Base-by-base conservation (phyloP, 768 basidiomycete species). In the Cystobasidium tubakii region DNA sequence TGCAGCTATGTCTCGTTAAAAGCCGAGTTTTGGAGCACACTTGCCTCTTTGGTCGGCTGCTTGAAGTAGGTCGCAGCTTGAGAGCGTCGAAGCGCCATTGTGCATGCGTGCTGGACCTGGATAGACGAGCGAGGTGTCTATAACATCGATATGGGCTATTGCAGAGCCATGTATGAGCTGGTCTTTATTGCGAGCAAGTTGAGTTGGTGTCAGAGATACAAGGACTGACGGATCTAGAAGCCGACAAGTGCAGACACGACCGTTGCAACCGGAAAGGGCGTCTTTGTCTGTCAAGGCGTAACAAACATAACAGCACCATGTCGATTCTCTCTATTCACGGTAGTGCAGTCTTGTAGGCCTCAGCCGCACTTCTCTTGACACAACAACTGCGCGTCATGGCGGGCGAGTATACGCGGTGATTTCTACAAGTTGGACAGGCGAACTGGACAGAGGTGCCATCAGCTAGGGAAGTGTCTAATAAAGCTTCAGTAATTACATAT, bases 41-140 rank as follows among this genome's bases (percentile, higher is more conserved):
- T 43, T 27, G 69, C 67, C 74, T 55, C 71, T 54, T 70, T 66
- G 19, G 53, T 70, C 42, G 70, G 46, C 42, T 60, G 53, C 66
- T 69, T 70, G 50, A 75, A 67, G 63, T 65, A 65, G 33, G 66
- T 46, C 19, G 71, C 70, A 42, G 71, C 46, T 62, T 74, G 66
- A 12, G 23, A 72, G 34, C 64, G 73, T 12, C 62, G 65, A 27
- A 74, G 54, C 39, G 69, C 69, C 69, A 71, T 71, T 3, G 27
- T 67, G 19, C 27, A 39, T 34, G 31, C 63, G 39, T 25, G 7
- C 63, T 12, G 34, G 23, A 25, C 15, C 23, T 23, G 34, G 3
- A 21, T 13, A 23, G 33, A 15, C 12, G 12, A 42, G 34, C 33
- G 34, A 9, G 36, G 7, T 10, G 43, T 27, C 63, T 65, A 39